Base-by-base conservation (phyloP, 2,329 filamentous ascomycete genomes). In the Ophiocordyceps camponoti-leonardi region DNA sequence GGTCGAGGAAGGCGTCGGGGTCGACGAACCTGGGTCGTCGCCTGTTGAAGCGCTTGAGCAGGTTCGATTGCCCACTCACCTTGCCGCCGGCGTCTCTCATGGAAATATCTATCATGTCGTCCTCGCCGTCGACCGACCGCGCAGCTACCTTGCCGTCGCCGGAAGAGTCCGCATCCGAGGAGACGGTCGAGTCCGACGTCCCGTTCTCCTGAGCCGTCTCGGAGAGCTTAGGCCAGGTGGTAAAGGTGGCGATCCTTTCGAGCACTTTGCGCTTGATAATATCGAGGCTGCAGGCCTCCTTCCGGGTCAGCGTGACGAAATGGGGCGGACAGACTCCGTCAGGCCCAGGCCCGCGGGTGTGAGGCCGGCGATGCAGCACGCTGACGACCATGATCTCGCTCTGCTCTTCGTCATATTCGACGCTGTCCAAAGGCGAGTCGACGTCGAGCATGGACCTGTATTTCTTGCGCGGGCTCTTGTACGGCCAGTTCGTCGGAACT, bases 61-160 rank as follows among this genome's bases (percentile, higher is more conserved):
- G 45, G 45, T 53, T 52, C 8, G 61, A 44, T 42, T 59, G 50
- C 18, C 46, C n/a, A 51, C 71, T 66, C 16, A 57, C 57, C 2
- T 26, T 41, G 30, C 42, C 43, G n/a, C 20, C n/a, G 6, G 67
- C 66, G 53, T 86, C 81, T 45, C 78, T 79, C 81, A 95, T 88
- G 1, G 83, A 84, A 16, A 98, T 80, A 57, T 95, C 85, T 6
- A 96, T 84, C 55, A 95, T 77, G 49, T 86, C 86, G 49, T 95
- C 88, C 59, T 95, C 90, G 11, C 86, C 84, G 58, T 88, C 81
- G 2, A 94, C 75, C 3, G 88, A 94, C 26, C 77, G 74, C 41
- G 86, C 81, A 47, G 81, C 75, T 42, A 94, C 72, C 56, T 82
- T 83, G 20, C 75, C 70, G 51, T 83, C 83, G 11, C 73, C 75